Evolutionary conservation across 345 rosid species (phyloP), one percentile per base, ranked within the genome.

Genomic region (Excoecaria cochinchinensis): DNA sequence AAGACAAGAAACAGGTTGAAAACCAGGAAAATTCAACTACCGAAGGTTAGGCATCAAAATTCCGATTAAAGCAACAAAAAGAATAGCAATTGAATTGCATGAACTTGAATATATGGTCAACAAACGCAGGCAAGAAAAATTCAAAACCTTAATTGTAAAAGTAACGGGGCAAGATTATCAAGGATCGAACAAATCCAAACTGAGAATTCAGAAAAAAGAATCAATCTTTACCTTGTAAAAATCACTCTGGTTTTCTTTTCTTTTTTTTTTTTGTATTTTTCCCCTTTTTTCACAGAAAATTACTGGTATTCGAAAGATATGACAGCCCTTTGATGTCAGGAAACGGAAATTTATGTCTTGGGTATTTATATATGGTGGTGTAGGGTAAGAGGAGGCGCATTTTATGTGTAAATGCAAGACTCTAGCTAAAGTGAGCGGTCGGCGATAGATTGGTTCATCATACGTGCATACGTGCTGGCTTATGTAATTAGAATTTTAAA

Each of bases 321-420:
- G 14, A 3, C 13, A 50, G 56, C 9, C 6, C 4, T 21, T 4
- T 0, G n/a, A 39, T 6, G 46, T 6, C 12, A 68, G 14, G 55
- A 48, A 64, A 38, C 3, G 69, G 24, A 40, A 64, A 13, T 17
- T 42, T 65, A n/a, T 2, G 44, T 15, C 19, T 15, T 16, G 9
- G 15, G 21, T 67, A 13, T 31, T 59, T 62, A 5, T 6, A 47
- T 65, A n/a, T 73, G 31, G 77, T 24, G 25, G 81, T 76, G 61
- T 52, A 76, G 42, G 82, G 76, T 67, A 80, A 58, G 80, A 60
- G 74, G 40, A 65, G 19, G 80, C 42, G 53, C 50, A 68, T 62
- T 74, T 77, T 79, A 48, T 3, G 6, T 22, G 55, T 63, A 62
- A 8, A 44, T 48, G 16, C 1, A 4, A 24, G 38, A 4, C 11